Percentiles rank a stretch among this genome's conserved stretches.
Evolutionary conservation across 192 early-diverging fungal genomes (phyloP).

Genomic region (Backusella luteola): DNA sequence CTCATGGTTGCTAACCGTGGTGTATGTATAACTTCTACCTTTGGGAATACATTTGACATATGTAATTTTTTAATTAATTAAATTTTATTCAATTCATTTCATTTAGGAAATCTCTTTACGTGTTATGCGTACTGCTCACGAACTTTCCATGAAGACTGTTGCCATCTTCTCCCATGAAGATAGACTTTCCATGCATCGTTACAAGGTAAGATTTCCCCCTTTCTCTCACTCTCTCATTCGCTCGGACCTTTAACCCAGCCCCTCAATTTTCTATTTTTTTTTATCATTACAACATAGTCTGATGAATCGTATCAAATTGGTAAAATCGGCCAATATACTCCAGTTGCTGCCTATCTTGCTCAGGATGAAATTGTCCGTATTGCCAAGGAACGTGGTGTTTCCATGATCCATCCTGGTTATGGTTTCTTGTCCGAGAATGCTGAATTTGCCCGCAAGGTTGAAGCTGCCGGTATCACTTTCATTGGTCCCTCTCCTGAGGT

Average conservation of each 20-base stretch:
- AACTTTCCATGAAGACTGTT: slow-evolving; percentile 87
- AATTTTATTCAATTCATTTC: not conserved
- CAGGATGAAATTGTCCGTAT: slow-evolving; percentile 91
- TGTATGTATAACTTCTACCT: slow-evolving; percentile 25
- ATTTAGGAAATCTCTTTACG: slow-evolving; percentile 90
- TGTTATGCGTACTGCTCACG: slow-evolving; percentile 90
- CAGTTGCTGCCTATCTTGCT: slow-evolving; percentile 94
- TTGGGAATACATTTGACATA: not conserved
- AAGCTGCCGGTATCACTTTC: slow-evolving; percentile 88
- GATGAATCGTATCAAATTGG: slow-evolving; percentile 97
- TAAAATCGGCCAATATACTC: slow-evolving; percentile 71
- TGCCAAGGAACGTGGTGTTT: slow-evolving; percentile 76
- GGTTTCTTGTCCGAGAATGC: slow-evolving; percentile 96
- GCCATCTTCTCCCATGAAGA: slow-evolving; percentile 92
- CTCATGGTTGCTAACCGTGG: slow-evolving; percentile 58
- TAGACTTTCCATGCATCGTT: slow-evolving; percentile 87
- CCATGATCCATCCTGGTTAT: slow-evolving; percentile 94
- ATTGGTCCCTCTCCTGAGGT: slow-evolving; percentile 83
- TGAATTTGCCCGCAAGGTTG: slow-evolving; percentile 86
- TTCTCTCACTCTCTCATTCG: not conserved
- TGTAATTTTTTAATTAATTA: not conserved
- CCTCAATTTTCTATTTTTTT: slow-evolving; percentile 13
- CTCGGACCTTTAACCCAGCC: not conserved
- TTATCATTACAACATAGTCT: slow-evolving; percentile 51
- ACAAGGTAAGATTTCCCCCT: slow-evolving; percentile 60